These are phyloP conservation scores for Xerocomellus amylosporus DNA, from an alignment of 768 basidiomycete species.

Conservation along the genomic window DNA sequence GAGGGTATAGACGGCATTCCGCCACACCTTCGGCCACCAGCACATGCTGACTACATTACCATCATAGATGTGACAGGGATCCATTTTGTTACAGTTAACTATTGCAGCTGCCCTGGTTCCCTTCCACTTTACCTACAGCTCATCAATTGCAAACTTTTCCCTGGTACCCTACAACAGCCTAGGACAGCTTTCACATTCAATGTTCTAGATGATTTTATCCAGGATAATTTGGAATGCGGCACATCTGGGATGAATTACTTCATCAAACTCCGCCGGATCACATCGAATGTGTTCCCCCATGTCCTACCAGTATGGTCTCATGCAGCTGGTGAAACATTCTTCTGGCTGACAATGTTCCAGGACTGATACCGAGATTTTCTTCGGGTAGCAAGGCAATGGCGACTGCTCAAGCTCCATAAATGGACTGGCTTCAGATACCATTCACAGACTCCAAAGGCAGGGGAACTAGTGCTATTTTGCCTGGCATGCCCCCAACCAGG, in stretches of 20 bases:
- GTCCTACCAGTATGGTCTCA: too few relatives aligned
- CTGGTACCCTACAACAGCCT: not conserved
- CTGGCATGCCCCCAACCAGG: slow-evolving; percentile 28
- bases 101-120: too few relatives aligned
- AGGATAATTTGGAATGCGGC: slow-evolving; percentile 21
- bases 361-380: slow-evolving; percentile 21
- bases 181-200: slow-evolving; percentile 10
- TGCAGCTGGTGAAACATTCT: too few relatives aligned
- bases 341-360: not conserved
- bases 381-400: slow-evolving; percentile 16
- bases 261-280: not conserved
- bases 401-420: slow-evolving; percentile 19
- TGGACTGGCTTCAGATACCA: slow-evolving; percentile 19
- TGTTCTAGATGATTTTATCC: slow-evolving; percentile 18
- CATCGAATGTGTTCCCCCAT: slow-evolving; percentile 3
- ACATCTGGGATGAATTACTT: slow-evolving; percentile 2
- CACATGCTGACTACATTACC: too few relatives aligned
- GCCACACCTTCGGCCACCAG: too few relatives aligned
- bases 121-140: too few relatives aligned
- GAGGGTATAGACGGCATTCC: too few relatives aligned
- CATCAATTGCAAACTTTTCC: too few relatives aligned
- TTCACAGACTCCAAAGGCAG: not conserved
- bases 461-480: slow-evolving; percentile 14
- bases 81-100: too few relatives aligned
- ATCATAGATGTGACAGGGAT: too few relatives aligned